Evolutionary conservation across 192 early-diverging fungal genomes (phyloP).

Genomic region (Radiomyces spectabilis): DNA sequence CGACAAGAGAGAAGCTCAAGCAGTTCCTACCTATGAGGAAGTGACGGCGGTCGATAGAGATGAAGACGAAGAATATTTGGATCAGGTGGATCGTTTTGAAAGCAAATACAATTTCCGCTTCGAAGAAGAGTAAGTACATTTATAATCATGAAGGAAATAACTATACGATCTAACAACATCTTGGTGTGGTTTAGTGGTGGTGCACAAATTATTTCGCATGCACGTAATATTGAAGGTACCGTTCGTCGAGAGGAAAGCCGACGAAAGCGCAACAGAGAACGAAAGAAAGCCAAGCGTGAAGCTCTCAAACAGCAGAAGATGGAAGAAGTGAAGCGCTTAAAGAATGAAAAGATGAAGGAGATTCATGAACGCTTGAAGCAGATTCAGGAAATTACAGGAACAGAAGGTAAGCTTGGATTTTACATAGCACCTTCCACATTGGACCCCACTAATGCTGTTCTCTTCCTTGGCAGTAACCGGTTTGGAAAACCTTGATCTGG

Average conservation of each 20-base stretch:
- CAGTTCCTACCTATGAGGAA: constrained; percentile 59
- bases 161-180: too few relatives aligned
- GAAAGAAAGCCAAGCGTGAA: constrained; percentile 63
- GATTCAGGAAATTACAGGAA: constrained; percentile 83
- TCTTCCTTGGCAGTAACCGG: constrained; percentile 37
- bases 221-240: constrained; percentile 76
- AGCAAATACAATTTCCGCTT: constrained; percentile 89
- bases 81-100: constrained; percentile 83
- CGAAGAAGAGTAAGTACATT: constrained; percentile 66
- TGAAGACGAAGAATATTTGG: constrained; percentile 72
- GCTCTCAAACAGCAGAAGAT: constrained; percentile 61
- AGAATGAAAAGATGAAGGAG: constrained; percentile 88
- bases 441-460: not conserved
- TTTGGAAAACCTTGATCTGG: constrained; percentile 75
- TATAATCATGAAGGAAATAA: not conserved
- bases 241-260: constrained; percentile 78
- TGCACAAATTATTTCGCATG: constrained; percentile 61
- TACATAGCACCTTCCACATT: not conserved
- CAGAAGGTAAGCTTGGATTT: constrained; percentile 30
- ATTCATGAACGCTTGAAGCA: constrained; percentile 73
- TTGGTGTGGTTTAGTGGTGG: constrained; percentile 46
- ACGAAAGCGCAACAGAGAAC: constrained; percentile 68
- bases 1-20: constrained; percentile 64
- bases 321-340: constrained; percentile 86
- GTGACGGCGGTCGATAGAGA: constrained; percentile 56